A percentile compares a stretch with the other conserved stretches of the same genome.
phyloP scores from a whole-genome alignment of 176 grass and related monocot species.

The Carex littledalei region DNA sequence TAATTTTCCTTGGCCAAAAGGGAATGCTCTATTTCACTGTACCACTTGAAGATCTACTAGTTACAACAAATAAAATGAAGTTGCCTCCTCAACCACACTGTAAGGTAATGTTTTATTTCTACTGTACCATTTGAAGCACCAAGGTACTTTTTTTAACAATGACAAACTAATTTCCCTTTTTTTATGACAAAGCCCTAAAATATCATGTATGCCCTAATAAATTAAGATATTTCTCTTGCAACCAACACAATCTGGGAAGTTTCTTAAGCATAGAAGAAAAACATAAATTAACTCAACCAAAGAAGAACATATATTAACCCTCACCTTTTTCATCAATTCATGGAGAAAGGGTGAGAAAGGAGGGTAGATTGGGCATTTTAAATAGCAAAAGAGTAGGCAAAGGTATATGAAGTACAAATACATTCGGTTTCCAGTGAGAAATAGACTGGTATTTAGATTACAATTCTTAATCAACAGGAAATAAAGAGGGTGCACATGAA shows the following conservation, averaged over 20 bases:
- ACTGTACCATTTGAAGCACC: not conserved
- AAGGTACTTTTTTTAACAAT: not conserved
- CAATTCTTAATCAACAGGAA: not conserved
- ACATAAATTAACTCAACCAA: not conserved
- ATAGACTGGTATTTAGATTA: not conserved
- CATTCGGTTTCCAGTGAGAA: not conserved
- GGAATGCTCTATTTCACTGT: not conserved
- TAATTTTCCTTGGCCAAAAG: not conserved
- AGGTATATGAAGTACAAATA: not conserved
- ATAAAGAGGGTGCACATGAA: not conserved
- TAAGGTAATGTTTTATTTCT: not conserved
- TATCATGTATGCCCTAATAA: not conserved
- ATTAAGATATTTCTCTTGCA: not conserved
- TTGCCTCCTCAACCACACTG: not conserved
- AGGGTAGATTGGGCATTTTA: not conserved
- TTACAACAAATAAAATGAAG: constrained; percentile 10
- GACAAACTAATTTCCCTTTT: not conserved
- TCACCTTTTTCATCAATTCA: not conserved
- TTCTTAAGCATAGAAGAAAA: not conserved
- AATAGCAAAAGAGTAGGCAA: not conserved
- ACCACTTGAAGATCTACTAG: not conserved
- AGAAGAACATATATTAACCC: not conserved
- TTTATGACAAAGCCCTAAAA: not conserved
- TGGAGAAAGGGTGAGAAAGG: not conserved
- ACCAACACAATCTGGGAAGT: not conserved